A percentile compares a stretch with the other conserved stretches of the same genome.
Evolutionary conservation across 306 rosid genomes (phyloP).

Genomic region (Glycine soja): DNA sequence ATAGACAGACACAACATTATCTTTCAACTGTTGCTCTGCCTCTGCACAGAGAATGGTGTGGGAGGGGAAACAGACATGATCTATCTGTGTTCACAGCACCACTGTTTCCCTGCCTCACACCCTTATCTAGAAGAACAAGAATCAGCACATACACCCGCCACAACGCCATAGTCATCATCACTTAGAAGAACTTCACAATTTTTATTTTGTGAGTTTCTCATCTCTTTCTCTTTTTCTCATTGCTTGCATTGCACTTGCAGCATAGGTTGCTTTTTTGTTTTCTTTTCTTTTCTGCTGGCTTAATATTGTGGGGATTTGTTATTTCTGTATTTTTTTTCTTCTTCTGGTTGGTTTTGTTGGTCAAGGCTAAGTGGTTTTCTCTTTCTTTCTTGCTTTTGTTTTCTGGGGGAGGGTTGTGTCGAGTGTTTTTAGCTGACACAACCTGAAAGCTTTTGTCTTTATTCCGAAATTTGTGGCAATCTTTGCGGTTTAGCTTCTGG

Average conservation of each 20-base stretch:
- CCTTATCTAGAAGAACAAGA: constrained; percentile 45
- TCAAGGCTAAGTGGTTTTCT: not conserved
- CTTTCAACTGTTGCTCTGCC: constrained; percentile 13
- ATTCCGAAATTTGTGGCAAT: constrained; percentile 10
- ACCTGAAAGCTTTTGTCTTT: constrained; percentile 36
- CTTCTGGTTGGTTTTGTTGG: constrained; percentile 28
- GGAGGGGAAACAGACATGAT: constrained; percentile 37
- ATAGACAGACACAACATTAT: not conserved
- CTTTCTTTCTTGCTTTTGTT: constrained; percentile 26
- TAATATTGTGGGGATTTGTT: not conserved
- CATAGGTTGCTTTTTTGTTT: constrained; percentile 12
- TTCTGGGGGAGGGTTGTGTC: constrained; percentile 28
- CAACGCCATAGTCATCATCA: constrained; percentile 20
- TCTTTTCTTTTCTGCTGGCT: not conserved
- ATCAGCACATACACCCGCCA: not conserved
- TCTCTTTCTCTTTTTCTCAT: not conserved
- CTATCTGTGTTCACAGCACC: constrained; percentile 41
- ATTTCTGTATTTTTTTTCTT: not conserved
- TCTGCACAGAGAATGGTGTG: constrained; percentile 39
- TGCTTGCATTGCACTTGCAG: constrained; percentile 16
- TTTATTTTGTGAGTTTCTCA: constrained; percentile 62
- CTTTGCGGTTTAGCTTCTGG: constrained; percentile 4
- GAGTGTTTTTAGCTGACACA: constrained; percentile 34
- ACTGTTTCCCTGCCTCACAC: constrained; percentile 39
- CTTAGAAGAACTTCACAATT: constrained; percentile 26